Percentiles rank a stretch among this genome's conserved stretches.
phyloP scores from a whole-genome alignment of 2,329 filamentous ascomycete genomes.

The Zalaria sp. region DNA sequence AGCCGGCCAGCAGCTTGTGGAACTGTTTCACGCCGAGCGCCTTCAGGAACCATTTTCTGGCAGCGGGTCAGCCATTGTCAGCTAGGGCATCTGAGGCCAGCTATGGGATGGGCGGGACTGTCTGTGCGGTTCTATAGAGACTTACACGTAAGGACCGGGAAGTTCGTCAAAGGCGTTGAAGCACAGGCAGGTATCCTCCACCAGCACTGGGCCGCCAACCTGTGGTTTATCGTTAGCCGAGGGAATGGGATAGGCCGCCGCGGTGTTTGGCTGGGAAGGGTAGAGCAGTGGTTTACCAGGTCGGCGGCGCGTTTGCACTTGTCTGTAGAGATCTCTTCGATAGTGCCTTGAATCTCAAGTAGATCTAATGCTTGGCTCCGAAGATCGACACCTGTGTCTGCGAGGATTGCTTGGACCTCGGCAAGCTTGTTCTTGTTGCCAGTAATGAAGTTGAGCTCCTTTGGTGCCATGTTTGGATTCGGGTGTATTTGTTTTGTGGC shows the following conservation, averaged over 20 bases:
- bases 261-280: too few species aligned
- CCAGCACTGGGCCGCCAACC: constrained; percentile 76
- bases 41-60: constrained; percentile 86
- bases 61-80: background rate
- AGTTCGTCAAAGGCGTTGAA: constrained; percentile 85
- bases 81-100: too few species aligned
- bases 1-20: constrained; percentile 79
- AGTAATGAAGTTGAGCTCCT: constrained; percentile 80
- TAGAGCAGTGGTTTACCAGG: constrained; percentile 36
- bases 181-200: constrained; percentile 90
- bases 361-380: constrained; percentile 65
- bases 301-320: constrained; percentile 78
- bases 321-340: constrained; percentile 80
- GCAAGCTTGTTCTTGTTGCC: constrained; percentile 88
- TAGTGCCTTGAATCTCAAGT: constrained; percentile 77
- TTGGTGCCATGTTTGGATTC: constrained; percentile 26
- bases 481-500: too few species aligned
- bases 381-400: constrained; percentile 50
- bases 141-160: constrained; percentile 89
- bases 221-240: constrained; percentile 19
- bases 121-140: constrained; percentile 5
- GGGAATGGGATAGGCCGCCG: too few species aligned
- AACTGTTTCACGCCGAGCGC: constrained; percentile 70
- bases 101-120: background rate
- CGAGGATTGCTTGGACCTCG: constrained; percentile 79